Evolutionary conservation across 192 early-diverging fungal species (phyloP).

Genomic region (Umbelopsis vinacea): DNA sequence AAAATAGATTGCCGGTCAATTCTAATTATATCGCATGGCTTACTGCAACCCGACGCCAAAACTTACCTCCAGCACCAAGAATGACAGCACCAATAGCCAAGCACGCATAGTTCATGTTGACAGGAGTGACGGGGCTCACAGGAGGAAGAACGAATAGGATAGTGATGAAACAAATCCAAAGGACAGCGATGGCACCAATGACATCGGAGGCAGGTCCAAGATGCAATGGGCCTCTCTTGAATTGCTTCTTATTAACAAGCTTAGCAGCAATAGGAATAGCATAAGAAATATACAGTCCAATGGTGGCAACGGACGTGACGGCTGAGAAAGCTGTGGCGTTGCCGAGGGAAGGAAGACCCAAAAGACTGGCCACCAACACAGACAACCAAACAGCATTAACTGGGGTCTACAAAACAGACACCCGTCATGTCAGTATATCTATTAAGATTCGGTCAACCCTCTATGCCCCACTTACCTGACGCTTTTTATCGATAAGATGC

Average conservation of each 20-base stretch:
- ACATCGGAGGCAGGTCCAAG: slow-evolving; percentile 36
- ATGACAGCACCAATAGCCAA: slow-evolving; percentile 41
- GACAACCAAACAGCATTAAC: slow-evolving; percentile 54
- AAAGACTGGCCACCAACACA: slow-evolving; percentile 39
- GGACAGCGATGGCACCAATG: slow-evolving; percentile 43
- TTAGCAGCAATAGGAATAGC: slow-evolving; percentile 38
- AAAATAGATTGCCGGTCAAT: no score
- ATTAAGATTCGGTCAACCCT: neutral
- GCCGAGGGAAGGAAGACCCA: slow-evolving; percentile 45
- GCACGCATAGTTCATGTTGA: slow-evolving; percentile 51
- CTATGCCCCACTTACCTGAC: slow-evolving; percentile 25
- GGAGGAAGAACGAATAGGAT: slow-evolving; percentile 47
- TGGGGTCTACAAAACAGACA: slow-evolving; percentile 29
- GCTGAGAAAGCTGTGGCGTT: slow-evolving; percentile 51
- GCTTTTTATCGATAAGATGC: slow-evolving; percentile 44
- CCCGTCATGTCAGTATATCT: neutral
- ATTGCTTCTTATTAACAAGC: slow-evolving; percentile 29
- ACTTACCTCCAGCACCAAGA: slow-evolving; percentile 36
- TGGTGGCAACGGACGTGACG: slow-evolving; percentile 56
- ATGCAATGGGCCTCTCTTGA: slow-evolving; percentile 41
- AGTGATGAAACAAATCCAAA: slow-evolving; percentile 53
- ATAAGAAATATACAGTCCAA: slow-evolving; percentile 57
- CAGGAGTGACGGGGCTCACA: slow-evolving; percentile 31
- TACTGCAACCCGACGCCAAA: neutral
- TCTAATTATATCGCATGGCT: neutral